These are phyloP conservation scores for Aspergillus cristatus DNA, from an alignment of 495 filamentous ascomycete genomes.

Conservation along the genomic window DNA sequence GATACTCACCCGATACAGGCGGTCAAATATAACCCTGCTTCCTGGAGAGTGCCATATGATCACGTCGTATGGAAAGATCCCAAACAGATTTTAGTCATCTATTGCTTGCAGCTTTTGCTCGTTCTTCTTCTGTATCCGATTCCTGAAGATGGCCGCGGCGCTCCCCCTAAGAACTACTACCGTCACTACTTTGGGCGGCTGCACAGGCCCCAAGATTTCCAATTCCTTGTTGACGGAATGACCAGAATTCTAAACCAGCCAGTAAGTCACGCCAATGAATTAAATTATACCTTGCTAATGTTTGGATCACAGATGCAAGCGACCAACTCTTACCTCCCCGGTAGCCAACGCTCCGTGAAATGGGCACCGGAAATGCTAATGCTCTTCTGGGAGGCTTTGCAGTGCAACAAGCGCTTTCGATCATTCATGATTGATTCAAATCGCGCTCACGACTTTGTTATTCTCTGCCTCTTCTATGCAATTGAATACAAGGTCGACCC, in stretches of 20 bases:
- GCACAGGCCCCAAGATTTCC: slow-evolving; percentile 93
- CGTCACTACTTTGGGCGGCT: slow-evolving; percentile 85
- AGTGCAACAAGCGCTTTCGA: slow-evolving; percentile 96
- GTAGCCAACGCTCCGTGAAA: slow-evolving; percentile 68
- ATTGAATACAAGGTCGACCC: slow-evolving; percentile 78
- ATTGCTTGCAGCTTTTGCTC: slow-evolving; percentile 85
- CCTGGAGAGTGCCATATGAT: slow-evolving; percentile 92
- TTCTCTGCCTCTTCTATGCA: slow-evolving; percentile 86
- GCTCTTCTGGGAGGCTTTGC: slow-evolving; percentile 94
- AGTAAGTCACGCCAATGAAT: slow-evolving; percentile 21
- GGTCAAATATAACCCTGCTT: slow-evolving; percentile 92
- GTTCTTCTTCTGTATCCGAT: slow-evolving; percentile 83
- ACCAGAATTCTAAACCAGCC: slow-evolving; percentile 88
- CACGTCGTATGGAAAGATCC: slow-evolving; percentile 88
- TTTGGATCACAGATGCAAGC: slow-evolving; percentile 81
- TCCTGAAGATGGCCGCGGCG: slow-evolving; percentile 58
- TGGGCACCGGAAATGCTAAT: slow-evolving; percentile 96
- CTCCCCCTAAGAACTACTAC: slow-evolving; percentile 76
- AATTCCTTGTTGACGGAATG: slow-evolving; percentile 96
- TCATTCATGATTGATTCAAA: slow-evolving; percentile 97
- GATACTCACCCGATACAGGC: slow-evolving; percentile 43
- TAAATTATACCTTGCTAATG: background rate
- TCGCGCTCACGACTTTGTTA: slow-evolving; percentile 83
- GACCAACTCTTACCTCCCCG: slow-evolving; percentile 79
- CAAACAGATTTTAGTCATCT: slow-evolving; percentile 85